Evolutionary conservation across 345 rosid species (phyloP).

Genomic region (Eucalyptus leucophloia): DNA sequence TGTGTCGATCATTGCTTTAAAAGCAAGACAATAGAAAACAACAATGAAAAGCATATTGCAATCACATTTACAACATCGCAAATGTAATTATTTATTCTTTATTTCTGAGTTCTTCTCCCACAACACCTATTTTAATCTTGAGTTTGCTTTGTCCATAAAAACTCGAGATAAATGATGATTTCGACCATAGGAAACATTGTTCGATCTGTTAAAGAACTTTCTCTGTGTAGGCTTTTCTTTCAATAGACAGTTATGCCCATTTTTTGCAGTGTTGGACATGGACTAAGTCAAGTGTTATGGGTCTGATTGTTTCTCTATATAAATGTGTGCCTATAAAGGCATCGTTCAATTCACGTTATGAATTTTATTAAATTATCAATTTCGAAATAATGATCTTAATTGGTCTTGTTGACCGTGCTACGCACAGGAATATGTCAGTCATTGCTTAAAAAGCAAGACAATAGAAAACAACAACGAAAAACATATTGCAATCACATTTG

Average conservation of each 20-base stretch:
- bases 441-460: background rate
- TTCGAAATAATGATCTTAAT: background rate
- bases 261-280: too few relatives aligned
- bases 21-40: background rate
- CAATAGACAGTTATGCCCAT: too few relatives aligned
- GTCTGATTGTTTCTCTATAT: fast-evolving
- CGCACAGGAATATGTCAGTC: background rate
- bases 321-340: fast-evolving
- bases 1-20: background rate
- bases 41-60: fast-evolving
- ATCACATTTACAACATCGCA: too few relatives aligned
- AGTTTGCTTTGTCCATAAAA: background rate
- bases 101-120: background rate
- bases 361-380: background rate
- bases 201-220: background rate
- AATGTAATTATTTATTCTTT: too few relatives aligned
- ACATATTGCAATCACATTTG: fast-evolving
- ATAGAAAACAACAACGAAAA: background rate
- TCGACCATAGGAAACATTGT: fast-evolving
- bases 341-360: background rate
- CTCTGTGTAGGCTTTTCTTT: background rate
- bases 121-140: background rate
- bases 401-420: background rate
- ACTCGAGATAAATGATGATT: background rate
- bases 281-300: too few relatives aligned